These are phyloP conservation scores for Tanozyma kutaoensis DNA, from an alignment of 805 yeast species.

Conservation along the genomic window DNA sequence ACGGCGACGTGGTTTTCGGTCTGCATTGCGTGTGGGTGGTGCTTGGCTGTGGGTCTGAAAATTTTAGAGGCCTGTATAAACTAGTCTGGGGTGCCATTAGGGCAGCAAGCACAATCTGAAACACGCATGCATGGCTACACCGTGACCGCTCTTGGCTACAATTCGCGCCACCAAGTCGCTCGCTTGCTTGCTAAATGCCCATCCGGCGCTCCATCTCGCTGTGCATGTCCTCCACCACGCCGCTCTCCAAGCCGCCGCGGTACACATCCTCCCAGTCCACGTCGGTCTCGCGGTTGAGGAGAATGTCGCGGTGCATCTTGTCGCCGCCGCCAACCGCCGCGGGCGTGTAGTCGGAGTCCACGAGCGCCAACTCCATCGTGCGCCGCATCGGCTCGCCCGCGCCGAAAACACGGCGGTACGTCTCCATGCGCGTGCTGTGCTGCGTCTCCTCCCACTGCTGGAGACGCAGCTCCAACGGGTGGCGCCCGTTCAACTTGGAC, in stretches of 20 bases:
- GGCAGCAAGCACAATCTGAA: no score
- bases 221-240: conserved; percentile 45
- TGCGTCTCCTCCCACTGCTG: conserved; percentile 73
- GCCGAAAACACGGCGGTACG: conserved; percentile 75
- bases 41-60: no score
- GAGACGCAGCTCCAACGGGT: conserved; percentile 74
- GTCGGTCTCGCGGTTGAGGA: conserved; percentile 60
- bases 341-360: conserved; percentile 62
- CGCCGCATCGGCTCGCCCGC: conserved; percentile 89
- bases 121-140: no score
- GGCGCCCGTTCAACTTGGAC: conserved; percentile 60
- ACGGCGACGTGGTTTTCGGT: no score
- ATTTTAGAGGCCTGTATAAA: no score
- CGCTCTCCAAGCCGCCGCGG: conserved; percentile 36
- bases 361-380: conserved; percentile 74
- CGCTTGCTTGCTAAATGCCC: no score
- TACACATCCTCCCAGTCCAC: conserved; percentile 95
- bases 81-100: no score
- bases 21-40: no score
- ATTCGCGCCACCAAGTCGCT: no score
- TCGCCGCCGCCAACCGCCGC: conserved; percentile 42
- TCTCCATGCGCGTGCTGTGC: conserved; percentile 55
- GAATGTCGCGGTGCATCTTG: conserved; percentile 61
- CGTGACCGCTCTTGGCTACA: no score
- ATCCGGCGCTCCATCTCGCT: conserved; percentile 45